These are phyloP conservation scores for Chrysochromulina tobinii DNA, from an alignment of 78 protist species.

Conservation along the genomic window DNA sequence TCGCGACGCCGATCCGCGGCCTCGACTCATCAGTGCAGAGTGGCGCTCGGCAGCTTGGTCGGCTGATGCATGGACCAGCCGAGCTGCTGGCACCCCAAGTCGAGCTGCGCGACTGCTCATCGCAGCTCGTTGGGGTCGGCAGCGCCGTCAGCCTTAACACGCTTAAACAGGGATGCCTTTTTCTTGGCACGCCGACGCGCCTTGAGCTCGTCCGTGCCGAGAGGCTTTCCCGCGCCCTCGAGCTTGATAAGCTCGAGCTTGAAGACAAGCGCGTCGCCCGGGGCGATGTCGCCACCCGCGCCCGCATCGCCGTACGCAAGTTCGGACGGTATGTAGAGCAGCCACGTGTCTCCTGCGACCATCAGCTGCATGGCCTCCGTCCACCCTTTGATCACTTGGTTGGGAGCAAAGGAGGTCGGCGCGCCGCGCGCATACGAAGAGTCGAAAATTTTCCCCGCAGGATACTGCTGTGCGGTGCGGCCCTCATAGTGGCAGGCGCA, in stretches of 20 bases:
- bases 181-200: no score
- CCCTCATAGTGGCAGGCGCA: slow-evolving; percentile 4
- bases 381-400: slow-evolving; percentile 2
- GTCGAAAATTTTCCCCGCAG: not conserved
- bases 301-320: not conserved
- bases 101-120: no score
- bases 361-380: slow-evolving; percentile 24
- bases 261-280: not conserved
- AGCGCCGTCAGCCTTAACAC: no score
- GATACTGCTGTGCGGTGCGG: not conserved
- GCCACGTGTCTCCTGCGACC: slow-evolving; percentile 39
- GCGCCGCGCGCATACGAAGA: not conserved
- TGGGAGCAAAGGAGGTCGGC: not conserved
- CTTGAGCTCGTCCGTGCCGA: no score
- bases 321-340: not conserved
- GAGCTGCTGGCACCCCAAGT: no score
- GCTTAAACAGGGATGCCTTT: no score
- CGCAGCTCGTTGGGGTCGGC: no score
- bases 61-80: no score
- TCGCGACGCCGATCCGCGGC: no score
- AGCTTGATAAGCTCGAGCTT: not conserved
- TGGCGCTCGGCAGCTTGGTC: no score
- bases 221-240: not conserved
- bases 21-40: no score
- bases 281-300: not conserved